Conservation (phyloP, 2,329 filamentous ascomycete genomes). For the Diaporthe capsici region DNA sequence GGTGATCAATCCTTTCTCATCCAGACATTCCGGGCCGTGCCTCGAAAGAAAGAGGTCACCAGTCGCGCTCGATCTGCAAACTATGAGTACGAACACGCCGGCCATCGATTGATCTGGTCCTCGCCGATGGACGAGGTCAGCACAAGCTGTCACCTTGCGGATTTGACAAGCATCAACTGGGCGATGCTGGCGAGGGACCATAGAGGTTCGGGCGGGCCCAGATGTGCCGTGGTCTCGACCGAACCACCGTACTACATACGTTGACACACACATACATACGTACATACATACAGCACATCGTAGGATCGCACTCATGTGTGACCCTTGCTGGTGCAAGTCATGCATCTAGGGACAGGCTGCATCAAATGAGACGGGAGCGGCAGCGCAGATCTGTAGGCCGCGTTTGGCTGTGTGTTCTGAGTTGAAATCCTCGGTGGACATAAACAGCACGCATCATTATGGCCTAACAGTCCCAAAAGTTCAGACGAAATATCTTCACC, state of each 20-base stretch:
- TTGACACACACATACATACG: not conserved
- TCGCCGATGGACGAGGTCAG: not conserved
- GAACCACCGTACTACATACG: not conserved
- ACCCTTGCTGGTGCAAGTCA: slow-evolving; percentile 27
- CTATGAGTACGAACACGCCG: not conserved
- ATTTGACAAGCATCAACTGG: slow-evolving; percentile 9
- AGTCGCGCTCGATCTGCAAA: not conserved
- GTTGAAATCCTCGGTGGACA: slow-evolving; percentile 1
- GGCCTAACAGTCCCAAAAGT: not conserved
- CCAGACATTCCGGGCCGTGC: not conserved
- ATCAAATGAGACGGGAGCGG: slow-evolving; percentile 15
- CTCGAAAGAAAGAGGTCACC: not conserved
- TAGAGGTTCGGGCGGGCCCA: not conserved
- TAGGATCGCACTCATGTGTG: slow-evolving; percentile 13
- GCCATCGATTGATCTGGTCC: not conserved
- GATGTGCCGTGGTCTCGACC: slow-evolving; percentile 16
- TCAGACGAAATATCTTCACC: slow-evolving; percentile 4
- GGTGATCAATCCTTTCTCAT: not conserved
- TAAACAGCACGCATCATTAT: not conserved
- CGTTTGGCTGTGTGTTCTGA: not conserved
- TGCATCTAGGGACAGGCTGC: slow-evolving; percentile 10
- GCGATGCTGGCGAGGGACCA: not conserved
- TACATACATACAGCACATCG: not conserved
- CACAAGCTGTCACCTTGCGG: slow-evolving; percentile 1
- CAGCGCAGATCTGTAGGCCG: slow-evolving; percentile 7